Percentiles rank a stretch among this genome's conserved stretches.
phyloP scores from a whole-genome alignment of 2,329 filamentous ascomycete species.

The Claviceps citrina region DNA sequence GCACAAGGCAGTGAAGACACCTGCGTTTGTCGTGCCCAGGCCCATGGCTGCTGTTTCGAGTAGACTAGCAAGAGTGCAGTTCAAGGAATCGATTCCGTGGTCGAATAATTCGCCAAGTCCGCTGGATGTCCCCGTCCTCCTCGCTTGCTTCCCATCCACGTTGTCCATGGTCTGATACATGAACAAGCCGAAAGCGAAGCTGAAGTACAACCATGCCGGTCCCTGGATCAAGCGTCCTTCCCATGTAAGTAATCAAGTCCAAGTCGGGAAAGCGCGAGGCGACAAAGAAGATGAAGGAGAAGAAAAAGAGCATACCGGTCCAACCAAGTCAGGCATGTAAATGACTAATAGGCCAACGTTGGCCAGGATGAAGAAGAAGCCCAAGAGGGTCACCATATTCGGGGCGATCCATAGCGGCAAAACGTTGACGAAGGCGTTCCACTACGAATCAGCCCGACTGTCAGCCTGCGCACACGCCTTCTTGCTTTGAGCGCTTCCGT shows the following conservation, averaged over 20 bases:
- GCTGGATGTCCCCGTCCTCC: constrained; percentile 86
- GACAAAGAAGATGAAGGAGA: background rate
- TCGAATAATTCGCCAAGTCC: constrained; percentile 94
- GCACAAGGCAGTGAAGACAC: constrained; percentile 79
- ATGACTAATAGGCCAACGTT: constrained; percentile 65
- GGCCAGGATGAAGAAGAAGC: constrained; percentile 82
- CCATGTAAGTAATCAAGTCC: background rate
- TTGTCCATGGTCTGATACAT: constrained; percentile 99
- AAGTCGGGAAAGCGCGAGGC: background rate
- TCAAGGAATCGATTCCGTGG: constrained; percentile 94
- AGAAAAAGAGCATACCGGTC: constrained; percentile 48
- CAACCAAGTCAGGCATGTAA: constrained; percentile 77
- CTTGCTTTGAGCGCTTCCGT: background rate
- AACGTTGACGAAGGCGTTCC: constrained; percentile 89
- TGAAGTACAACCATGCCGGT: constrained; percentile 86
- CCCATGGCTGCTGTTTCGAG: constrained; percentile 90
- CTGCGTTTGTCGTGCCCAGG: constrained; percentile 66
- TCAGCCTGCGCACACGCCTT: constrained; percentile 1
- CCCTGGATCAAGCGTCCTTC: constrained; percentile 34
- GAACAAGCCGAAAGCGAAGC: constrained; percentile 89
- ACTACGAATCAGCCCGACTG: constrained; percentile 37
- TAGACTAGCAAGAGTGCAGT: constrained; percentile 85
- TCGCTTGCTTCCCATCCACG: constrained; percentile 92
- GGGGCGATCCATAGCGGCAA: constrained; percentile 92
- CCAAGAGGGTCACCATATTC: constrained; percentile 91